These are phyloP conservation scores for Leptographium flavum DNA, from an alignment of 2,329 filamentous ascomycete genomes.

Conservation along the genomic window DNA sequence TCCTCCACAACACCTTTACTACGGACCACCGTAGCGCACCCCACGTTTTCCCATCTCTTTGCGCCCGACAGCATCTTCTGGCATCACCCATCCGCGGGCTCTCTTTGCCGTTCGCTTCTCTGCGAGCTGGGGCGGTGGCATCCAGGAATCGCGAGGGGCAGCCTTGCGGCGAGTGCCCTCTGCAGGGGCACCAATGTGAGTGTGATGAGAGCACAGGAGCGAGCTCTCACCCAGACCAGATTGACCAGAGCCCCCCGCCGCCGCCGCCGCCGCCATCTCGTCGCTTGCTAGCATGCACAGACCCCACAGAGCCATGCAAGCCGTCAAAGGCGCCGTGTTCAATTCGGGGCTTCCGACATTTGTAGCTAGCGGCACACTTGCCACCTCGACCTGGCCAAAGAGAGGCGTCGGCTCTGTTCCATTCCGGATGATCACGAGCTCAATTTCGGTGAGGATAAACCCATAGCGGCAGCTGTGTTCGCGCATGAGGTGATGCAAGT, in stretches of 20 bases:
- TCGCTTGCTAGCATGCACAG: constrained; percentile 38
- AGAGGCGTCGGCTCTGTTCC: constrained; percentile 58
- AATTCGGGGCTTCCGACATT: constrained; percentile 17
- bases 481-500: constrained; percentile 83
- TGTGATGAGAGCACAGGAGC: constrained; percentile 35
- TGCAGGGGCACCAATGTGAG: constrained; percentile 61
- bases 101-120: constrained; percentile 69
- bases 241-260: background rate
- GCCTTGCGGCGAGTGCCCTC: constrained; percentile 59
- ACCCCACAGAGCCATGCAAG: constrained; percentile 63
- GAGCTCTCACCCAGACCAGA: constrained; percentile 2
- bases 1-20: background rate
- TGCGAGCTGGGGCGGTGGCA: constrained; percentile 55
- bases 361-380: constrained; percentile 41
- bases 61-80: constrained; percentile 57
- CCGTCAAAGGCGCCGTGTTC: constrained; percentile 41
- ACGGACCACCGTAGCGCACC: constrained; percentile 34
- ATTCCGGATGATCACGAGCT: constrained; percentile 78
- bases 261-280: constrained; percentile 11
- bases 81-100: constrained; percentile 59
- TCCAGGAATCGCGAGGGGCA: constrained; percentile 57
- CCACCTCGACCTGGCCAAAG: constrained; percentile 79
- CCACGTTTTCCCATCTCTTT: constrained; percentile 58
- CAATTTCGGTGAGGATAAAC: constrained; percentile 93
- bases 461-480: constrained; percentile 88